Evolutionary conservation across 768 basidiomycete species (phyloP), one percentile per base, ranked within the genome.

Genomic region (Neoboletus subvelutipes): DNA sequence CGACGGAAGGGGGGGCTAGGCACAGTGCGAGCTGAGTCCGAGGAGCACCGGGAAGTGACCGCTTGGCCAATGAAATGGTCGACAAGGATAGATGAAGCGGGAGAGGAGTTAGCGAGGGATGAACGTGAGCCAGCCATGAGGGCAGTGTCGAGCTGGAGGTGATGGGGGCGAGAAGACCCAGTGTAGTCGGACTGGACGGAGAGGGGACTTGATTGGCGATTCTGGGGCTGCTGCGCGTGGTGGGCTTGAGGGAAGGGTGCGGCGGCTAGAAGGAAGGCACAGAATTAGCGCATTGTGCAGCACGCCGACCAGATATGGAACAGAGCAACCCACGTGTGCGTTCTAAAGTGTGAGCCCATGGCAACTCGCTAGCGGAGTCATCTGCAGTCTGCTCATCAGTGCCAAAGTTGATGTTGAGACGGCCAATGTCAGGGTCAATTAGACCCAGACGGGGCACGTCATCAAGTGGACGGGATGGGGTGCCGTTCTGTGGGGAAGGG

Each of bases 11-110:
- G 73, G 24, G 71, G 59, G 34, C 77, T 79, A 26, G 87, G 85
- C 45, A 84, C 75, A 3, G 85, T 85, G 56, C 83, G 81, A 24
- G 80, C 63, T 10, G 90, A 89, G 59, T 93, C 91, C 7, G 85
- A 84, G 5, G 89, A 92, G 56, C 85, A 81, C 45, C 90, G 75
- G 29, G 76, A 71, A 12, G 74, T 55, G 28, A 52, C 62, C 29
- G 66, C 55, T 28, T 49, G 34, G 26, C 64, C 55, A 34, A 64
- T 43, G 29, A 67, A 54, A 33, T 69, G 70, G 45, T 82, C 79
- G 40, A 74, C 68, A 31, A 74, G 52, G 46, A 73, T 73, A 26
- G 77, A 74, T 33, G 79, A 76, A n/a, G 70, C 72, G 24, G 80
- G 78, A 45, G 82, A 79, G 52, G 77, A 71, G 60, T 73, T 78